Base-by-base conservation (phyloP, 1,284 basidiomycete species). In the Sporisorium exsertum region DNA sequence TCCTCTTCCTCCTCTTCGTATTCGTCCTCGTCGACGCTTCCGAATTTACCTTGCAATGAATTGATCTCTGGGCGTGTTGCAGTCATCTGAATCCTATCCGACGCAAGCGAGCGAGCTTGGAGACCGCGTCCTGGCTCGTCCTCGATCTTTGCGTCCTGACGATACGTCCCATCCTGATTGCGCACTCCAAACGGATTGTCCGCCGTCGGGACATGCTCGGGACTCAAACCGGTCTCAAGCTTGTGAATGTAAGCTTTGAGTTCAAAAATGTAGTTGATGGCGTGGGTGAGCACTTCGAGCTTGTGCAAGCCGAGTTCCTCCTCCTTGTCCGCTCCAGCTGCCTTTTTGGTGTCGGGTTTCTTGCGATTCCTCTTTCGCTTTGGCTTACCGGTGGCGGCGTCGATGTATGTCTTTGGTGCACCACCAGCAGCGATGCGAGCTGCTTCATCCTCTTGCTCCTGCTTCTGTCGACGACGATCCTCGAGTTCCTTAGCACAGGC, bases 201-300 rank as follows among this genome's bases (percentile, higher is more conserved):
- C n/a, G 66, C 78, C n/a, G 64, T 75, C 16, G 69, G 67, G 22
- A 78, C 57, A 24, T 67, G 57, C 16, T 64, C 61, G 0, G 69
- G 72, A 26, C 8, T 27, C 12, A 18, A 16, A 0, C 77, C 77
- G 10, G 72, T 81, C 33, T 82, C 72, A n/a, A 82, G 58, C 58
- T 70, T 65, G 9, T 77, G 50, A 24, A 82, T 82, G 24, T 72
- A 45, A 0, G 71, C 78, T 45, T 82, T 79, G 47, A 82, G 64
- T 50, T 81, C 66, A 55, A 81, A 81, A 56, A 82, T 82, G 60
- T 81, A 80, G 49, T 82, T 79, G 65, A 82, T 81, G 5, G 81
- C 76, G 64, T 81, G 79, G 1, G 81, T 82, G 15, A 82, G 57
- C 15, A 82, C 80, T 27, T 82, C 80, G 29, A 82, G 56, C 57